Percentiles rank a stretch among this genome's conserved stretches.
Evolutionary conservation across 2,329 filamentous ascomycete genomes (phyloP).

Genomic region (Fusarium nematophilum): DNA sequence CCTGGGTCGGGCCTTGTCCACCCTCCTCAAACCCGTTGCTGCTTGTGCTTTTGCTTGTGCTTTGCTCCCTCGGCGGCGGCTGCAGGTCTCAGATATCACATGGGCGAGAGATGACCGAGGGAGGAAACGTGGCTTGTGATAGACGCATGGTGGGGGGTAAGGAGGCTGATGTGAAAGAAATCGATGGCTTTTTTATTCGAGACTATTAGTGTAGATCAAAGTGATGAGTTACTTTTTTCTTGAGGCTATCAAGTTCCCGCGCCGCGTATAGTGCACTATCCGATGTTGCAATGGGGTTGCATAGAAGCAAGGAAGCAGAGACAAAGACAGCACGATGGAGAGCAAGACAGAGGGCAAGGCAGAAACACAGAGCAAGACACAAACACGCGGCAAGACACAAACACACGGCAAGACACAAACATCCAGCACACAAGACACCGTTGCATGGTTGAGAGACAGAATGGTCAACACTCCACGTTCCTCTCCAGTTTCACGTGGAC

Average conservation of each 20-base stretch:
- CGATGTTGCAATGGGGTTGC: conserved; percentile 20
- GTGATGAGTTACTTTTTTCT: conserved; percentile 36
- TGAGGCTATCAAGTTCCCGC: conserved; percentile 9
- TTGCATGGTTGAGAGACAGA: conserved; percentile 25
- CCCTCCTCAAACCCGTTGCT: conserved; percentile 1
- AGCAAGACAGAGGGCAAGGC: too few species aligned
- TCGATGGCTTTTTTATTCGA: conserved; percentile 28
- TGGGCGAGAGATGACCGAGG: conserved; percentile 23
- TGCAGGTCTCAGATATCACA: conserved; percentile 46
- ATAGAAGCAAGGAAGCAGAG: conserved; percentile 29
- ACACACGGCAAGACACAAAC: too few species aligned
- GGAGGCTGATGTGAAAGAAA: conserved; percentile 16
- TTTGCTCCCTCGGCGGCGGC: conserved; percentile 23
- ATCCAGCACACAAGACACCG: conserved; percentile 22
- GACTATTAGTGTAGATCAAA: conserved; percentile 33
- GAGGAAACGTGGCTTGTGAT: conserved; percentile 11
- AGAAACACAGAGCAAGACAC: too few species aligned
- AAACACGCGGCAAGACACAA: not conserved
- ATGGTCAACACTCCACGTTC: conserved; percentile 32
- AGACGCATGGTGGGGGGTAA: conserved; percentile 5
- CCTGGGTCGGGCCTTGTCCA: conserved; percentile 31
- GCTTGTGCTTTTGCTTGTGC: too few species aligned
- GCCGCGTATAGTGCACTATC: conserved; percentile 21
- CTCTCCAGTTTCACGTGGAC: conserved; percentile 31
- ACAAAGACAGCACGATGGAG: too few species aligned